These are phyloP conservation scores for Metschnikowia arizonensis DNA, from an alignment of 805 yeast species.

Conservation along the genomic window DNA sequence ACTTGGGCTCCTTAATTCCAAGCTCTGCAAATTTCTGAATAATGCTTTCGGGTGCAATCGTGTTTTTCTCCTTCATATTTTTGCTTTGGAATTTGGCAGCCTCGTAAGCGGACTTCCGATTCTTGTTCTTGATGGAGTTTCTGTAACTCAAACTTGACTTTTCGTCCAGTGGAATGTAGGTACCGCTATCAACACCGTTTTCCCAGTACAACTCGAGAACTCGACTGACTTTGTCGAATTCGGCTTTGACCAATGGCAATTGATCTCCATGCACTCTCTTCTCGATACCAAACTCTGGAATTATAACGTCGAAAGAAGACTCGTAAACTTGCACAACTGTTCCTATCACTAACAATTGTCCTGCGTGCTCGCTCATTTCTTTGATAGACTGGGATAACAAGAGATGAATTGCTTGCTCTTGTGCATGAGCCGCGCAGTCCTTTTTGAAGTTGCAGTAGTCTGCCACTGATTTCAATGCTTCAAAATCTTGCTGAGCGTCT, in stretches of 20 bases:
- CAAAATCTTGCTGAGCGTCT: conserved; percentile 44
- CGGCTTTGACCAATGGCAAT: conserved; percentile 87
- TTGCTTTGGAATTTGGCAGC: conserved; percentile 60
- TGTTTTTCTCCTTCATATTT: conserved; percentile 26
- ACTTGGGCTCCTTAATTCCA: conserved; percentile 48
- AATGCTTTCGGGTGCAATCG: conserved; percentile 39
- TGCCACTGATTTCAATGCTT: conserved; percentile 72
- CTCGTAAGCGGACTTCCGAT: conserved; percentile 63
- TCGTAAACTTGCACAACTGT: conserved; percentile 90
- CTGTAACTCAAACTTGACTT: conserved; percentile 71
- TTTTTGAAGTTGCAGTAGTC: conserved; percentile 94
- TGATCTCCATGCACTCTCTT: conserved; percentile 97
- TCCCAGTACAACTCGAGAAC: conserved; percentile 88
- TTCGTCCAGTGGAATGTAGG: conserved; percentile 88
- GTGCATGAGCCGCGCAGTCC: conserved; percentile 90
- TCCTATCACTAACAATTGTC: conserved; percentile 81
- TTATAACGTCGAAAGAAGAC: conserved; percentile 87
- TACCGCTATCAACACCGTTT: conserved; percentile 85
- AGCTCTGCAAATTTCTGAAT: conserved; percentile 46
- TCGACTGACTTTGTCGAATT: conserved; percentile 67
- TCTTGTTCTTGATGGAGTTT: conserved; percentile 72
- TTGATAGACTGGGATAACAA: conserved; percentile 78
- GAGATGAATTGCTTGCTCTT: conserved; percentile 90
- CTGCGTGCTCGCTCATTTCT: conserved; percentile 65
- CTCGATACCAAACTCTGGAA: conserved; percentile 92